phyloP scores from a whole-genome alignment of 495 filamentous ascomycete species.

The Hypoxylon trugodes region DNA sequence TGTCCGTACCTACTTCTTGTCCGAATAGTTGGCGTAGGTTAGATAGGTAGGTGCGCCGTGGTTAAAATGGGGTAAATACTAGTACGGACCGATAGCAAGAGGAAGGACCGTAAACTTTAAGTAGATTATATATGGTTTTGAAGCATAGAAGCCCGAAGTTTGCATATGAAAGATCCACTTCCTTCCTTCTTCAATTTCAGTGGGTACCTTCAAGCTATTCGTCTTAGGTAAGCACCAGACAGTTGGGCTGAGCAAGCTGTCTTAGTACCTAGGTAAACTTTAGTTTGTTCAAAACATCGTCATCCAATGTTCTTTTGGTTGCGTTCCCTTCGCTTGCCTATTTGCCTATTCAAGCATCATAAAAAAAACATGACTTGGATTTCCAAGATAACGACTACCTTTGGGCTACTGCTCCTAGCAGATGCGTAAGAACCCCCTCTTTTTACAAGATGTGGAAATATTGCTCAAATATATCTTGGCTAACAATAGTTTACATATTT shows the following conservation, averaged over 20 bases:
- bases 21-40: too few relatives aligned
- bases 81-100: slow-evolving; percentile 28
- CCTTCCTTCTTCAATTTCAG: too few relatives aligned
- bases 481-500: slow-evolving; percentile 12
- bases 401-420: slow-evolving; percentile 72
- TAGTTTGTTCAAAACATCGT: slow-evolving; percentile 10
- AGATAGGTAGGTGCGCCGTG: slow-evolving; percentile 3
- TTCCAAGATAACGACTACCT: slow-evolving; percentile 67
- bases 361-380: slow-evolving; percentile 67
- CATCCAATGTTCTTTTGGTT: neutral
- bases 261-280: too few relatives aligned
- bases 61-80: slow-evolving; percentile 36
- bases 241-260: too few relatives aligned
- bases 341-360: neutral
- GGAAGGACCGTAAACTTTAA: neutral
- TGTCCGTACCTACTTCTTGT: too few relatives aligned
- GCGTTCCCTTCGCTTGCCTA: slow-evolving; percentile 11
- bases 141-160: slow-evolving; percentile 14
- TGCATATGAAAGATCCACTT: slow-evolving; percentile 18
- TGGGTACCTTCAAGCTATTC: neutral
- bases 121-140: slow-evolving; percentile 17
- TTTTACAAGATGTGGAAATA: neutral
- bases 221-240: too few relatives aligned
- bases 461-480: neutral
- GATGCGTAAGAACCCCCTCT: slow-evolving; percentile 68